These are phyloP conservation scores for Fusarium albosuccineum DNA, from an alignment of 2,329 filamentous ascomycete genomes.

Conservation along the genomic window DNA sequence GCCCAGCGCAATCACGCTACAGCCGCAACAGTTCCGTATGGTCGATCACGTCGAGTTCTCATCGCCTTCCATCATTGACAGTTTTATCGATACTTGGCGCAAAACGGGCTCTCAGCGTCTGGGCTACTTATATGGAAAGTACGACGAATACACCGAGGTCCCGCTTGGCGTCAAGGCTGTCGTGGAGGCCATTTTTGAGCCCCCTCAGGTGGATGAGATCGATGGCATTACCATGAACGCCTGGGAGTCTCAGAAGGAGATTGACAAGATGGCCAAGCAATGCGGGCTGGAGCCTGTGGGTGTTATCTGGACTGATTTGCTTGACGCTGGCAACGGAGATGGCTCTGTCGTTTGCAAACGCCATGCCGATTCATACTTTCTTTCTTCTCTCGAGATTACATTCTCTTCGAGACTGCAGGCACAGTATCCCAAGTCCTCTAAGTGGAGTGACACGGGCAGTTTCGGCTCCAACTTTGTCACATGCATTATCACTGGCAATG, in stretches of 20 bases:
- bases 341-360: slow-evolving; percentile 94
- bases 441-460: slow-evolving; percentile 94
- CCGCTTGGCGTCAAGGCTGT: slow-evolving; percentile 95
- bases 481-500: slow-evolving; percentile 94
- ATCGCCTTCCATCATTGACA: slow-evolving; percentile 84
- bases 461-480: slow-evolving; percentile 99
- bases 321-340: slow-evolving; percentile 84
- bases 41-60: slow-evolving; percentile 99
- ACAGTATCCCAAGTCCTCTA: slow-evolving; percentile 87
- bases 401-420: slow-evolving; percentile 92
- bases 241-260: slow-evolving; percentile 86
- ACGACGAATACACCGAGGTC: slow-evolving; percentile 91
- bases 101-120: slow-evolving; percentile 85
- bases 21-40: slow-evolving; percentile 94
- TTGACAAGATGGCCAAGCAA: slow-evolving; percentile 82
- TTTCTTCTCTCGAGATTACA: slow-evolving; percentile 91
- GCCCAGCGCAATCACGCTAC: slow-evolving; percentile 94
- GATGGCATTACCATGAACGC: slow-evolving; percentile 88
- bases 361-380: slow-evolving; percentile 93
- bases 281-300: slow-evolving; percentile 92
- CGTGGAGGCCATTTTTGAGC: slow-evolving; percentile 97
- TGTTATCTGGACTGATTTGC: slow-evolving; percentile 93
- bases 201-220: slow-evolving; percentile 87
- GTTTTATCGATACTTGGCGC: slow-evolving; percentile 93
- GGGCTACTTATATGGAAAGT: slow-evolving; percentile 91